Percentiles rank a stretch among this genome's conserved stretches.
These are phyloP conservation scores for Oryza meyeriana DNA, from an alignment of 176 grass and related monocot species.

Conservation along the genomic window DNA sequence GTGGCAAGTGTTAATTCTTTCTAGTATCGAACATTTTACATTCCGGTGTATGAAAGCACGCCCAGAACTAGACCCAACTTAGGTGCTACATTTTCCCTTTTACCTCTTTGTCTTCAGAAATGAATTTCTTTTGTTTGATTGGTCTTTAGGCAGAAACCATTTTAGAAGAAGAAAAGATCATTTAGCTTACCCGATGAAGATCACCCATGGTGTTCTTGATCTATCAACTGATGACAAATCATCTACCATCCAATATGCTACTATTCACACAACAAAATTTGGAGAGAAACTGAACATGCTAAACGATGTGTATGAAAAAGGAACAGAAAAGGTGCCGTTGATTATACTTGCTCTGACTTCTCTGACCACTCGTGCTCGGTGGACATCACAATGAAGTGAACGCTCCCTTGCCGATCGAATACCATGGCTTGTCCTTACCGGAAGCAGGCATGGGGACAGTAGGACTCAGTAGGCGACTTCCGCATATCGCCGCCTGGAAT, in stretches of 20 bases:
- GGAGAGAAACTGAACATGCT: slow-evolving; percentile 1
- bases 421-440: slow-evolving; percentile 76
- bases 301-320: background rate
- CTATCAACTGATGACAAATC: slow-evolving; percentile 67
- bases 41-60: background rate
- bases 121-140: background rate
- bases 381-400: slow-evolving; percentile 78
- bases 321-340: background rate
- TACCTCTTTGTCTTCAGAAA: background rate
- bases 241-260: slow-evolving; percentile 59
- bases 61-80: background rate
- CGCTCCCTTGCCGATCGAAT: slow-evolving; percentile 71
- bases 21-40: background rate
- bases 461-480: slow-evolving; percentile 75
- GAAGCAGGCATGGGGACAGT: slow-evolving; percentile 73
- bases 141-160: background rate
- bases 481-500: slow-evolving; percentile 81
- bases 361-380: slow-evolving; percentile 72
- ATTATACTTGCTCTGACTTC: slow-evolving; percentile 58
- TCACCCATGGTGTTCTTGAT: slow-evolving; percentile 71
- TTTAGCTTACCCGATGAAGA: slow-evolving; percentile 70
- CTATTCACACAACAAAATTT: slow-evolving; percentile 31
- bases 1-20: slow-evolving; percentile 2
- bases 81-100: background rate
- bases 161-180: slow-evolving; percentile 1